phyloP scores from a whole-genome alignment of 148 eudicot genomes.

The Rhododendron simsii region DNA sequence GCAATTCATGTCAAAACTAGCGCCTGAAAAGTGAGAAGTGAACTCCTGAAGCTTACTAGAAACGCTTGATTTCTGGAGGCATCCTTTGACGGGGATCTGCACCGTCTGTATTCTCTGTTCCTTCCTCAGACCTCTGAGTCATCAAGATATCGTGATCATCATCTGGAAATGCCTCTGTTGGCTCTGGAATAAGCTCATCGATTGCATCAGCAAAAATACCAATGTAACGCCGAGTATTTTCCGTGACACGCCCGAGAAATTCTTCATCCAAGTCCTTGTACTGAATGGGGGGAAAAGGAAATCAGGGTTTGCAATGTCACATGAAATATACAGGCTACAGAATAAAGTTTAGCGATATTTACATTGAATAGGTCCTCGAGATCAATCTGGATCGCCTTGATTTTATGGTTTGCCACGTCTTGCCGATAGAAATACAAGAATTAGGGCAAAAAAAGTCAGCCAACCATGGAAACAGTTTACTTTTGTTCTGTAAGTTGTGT shows the following conservation, averaged over 20 bases:
- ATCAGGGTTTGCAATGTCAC: conserved; percentile 14
- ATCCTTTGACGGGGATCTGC: conserved; percentile 71
- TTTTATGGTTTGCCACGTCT: conserved; percentile 89
- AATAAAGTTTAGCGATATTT: background rate
- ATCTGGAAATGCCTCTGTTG: conserved; percentile 82
- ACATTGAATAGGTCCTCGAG: conserved; percentile 74
- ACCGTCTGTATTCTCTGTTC: conserved; percentile 59
- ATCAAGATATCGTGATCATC: conserved; percentile 90
- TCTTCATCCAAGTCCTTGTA: conserved; percentile 93
- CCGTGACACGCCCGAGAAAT: conserved; percentile 64
- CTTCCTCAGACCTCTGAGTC: conserved; percentile 92
- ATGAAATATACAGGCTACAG: background rate
- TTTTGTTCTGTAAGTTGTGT: background rate
- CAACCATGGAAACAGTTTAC: background rate
- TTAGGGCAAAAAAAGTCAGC: conserved; percentile 10
- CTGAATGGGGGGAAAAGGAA: conserved; percentile 26
- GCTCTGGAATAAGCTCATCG: conserved; percentile 84
- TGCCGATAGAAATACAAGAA: conserved; percentile 42
- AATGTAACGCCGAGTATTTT: conserved; percentile 78
- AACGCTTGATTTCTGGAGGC: conserved; percentile 93
- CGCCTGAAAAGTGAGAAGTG: background rate
- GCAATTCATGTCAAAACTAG: background rate
- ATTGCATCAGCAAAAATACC: conserved; percentile 79
- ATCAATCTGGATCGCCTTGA: conserved; percentile 73
- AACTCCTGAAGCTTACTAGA: conserved; percentile 48